phyloP scores from a whole-genome alignment of 495 filamentous ascomycete genomes.

The Xylaria cubensis region DNA sequence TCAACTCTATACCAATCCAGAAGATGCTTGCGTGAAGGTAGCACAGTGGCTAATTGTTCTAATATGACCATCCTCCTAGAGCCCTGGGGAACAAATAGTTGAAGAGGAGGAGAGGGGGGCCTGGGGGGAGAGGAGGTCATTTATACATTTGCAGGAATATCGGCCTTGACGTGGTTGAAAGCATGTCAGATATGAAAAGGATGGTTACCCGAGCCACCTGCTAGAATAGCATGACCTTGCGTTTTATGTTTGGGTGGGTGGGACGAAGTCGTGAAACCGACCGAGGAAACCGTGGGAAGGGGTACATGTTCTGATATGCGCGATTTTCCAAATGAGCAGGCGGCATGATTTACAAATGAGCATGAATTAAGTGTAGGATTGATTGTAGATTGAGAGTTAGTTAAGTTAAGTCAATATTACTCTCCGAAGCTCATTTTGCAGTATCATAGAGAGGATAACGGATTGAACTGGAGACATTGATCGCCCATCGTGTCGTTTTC shows the following conservation, averaged over 20 bases:
- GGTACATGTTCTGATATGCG: not conserved
- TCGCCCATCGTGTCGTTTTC: too few species aligned
- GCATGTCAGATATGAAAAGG: not conserved
- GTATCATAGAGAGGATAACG: not conserved
- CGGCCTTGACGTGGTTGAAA: not conserved
- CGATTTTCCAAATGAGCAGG: too few species aligned
- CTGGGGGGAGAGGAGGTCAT: constrained; percentile 18
- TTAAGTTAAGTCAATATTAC: not conserved
- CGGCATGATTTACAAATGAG: too few species aligned
- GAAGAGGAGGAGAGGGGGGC: constrained; percentile 13
- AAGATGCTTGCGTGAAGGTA: not conserved
- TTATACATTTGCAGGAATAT: not conserved
- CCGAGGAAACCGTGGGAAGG: not conserved
- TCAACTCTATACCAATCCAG: not conserved
- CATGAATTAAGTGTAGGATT: too few species aligned
- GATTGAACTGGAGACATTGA: too few species aligned
- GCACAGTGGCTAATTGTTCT: not conserved
- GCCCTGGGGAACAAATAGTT: not conserved
- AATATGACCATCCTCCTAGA: not conserved
- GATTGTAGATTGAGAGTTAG: too few species aligned
- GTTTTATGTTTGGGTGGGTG: not conserved
- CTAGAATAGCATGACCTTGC: not conserved
- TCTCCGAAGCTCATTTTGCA: not conserved
- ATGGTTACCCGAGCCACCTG: not conserved
- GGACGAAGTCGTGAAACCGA: not conserved